Evolutionary conservation across 768 basidiomycete species (phyloP).

Genomic region (Xanthoconium stramineum): DNA sequence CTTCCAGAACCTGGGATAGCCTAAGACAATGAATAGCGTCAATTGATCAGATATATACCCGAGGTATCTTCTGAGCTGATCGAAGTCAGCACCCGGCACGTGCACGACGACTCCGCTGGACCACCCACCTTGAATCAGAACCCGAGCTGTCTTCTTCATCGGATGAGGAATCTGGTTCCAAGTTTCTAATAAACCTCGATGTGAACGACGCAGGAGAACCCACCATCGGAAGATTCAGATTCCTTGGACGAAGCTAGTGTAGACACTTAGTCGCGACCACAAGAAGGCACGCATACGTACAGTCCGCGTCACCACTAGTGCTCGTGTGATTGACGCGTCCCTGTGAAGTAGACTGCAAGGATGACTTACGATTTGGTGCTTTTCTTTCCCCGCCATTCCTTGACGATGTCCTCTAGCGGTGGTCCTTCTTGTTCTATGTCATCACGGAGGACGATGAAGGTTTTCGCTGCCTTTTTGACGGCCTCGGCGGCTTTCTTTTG

Average conservation of each 20-base stretch:
- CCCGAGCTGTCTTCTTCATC: constrained; percentile 22
- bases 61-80: constrained; percentile 21
- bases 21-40: not conserved
- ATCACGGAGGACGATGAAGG: constrained; percentile 58
- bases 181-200: not conserved
- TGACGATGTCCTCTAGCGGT: constrained; percentile 62
- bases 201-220: not conserved
- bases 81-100: constrained; percentile 3
- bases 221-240: constrained; percentile 27
- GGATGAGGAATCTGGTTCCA: constrained; percentile 17
- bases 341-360: not conserved
- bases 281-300: constrained; percentile 19
- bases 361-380: constrained; percentile 29
- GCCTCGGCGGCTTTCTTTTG: constrained; percentile 72
- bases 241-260: constrained; percentile 23
- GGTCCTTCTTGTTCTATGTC: constrained; percentile 45
- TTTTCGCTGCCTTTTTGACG: constrained; percentile 70
- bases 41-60: constrained; percentile 13
- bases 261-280: constrained; percentile 7
- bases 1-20: constrained; percentile 15
- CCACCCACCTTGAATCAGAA: constrained; percentile 27
- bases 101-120: not conserved
- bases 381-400: constrained; percentile 53
- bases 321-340: constrained; percentile 5
- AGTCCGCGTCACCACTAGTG: constrained; percentile 13